Evolutionary conservation across 768 basidiomycete species (phyloP).

Genomic region (Mycena amicta): DNA sequence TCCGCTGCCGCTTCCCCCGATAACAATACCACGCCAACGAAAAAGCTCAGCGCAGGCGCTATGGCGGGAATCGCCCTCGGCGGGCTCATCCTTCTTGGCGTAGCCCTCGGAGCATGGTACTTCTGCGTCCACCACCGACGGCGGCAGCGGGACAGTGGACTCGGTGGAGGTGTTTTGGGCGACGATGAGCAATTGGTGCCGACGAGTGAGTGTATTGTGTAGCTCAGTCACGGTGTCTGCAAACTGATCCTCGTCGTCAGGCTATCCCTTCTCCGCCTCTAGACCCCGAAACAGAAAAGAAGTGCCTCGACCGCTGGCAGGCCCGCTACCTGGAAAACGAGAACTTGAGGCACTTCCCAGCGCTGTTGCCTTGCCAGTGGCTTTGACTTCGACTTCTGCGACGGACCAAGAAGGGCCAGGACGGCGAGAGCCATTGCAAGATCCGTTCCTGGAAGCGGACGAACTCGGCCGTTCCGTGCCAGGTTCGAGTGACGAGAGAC

Average conservation of each 20-base stretch:
- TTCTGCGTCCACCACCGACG: constrained; percentile 2
- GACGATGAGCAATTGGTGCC: not conserved
- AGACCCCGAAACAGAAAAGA: not conserved
- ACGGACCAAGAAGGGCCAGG: no score
- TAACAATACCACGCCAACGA: not conserved
- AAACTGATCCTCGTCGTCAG: not conserved
- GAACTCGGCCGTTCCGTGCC: constrained; percentile 4
- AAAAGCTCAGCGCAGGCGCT: constrained; percentile 8
- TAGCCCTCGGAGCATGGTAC: not conserved
- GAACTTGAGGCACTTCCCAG: not conserved
- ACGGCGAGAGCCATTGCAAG: constrained; percentile 12
- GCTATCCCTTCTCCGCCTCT: not conserved
- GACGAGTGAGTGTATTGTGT: not conserved
- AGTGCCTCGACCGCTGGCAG: constrained; percentile 13
- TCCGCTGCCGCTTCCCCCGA: not conserved
- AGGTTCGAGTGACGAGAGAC: constrained; percentile 11
- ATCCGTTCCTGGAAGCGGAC: constrained; percentile 18
- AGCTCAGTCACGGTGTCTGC: not conserved
- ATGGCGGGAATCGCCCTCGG: constrained; percentile 23
- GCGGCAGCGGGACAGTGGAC: not conserved
- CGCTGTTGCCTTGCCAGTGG: no score
- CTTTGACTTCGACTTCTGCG: no score
- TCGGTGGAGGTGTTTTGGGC: no score
- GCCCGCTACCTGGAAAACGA: constrained; percentile 19
- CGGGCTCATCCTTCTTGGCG: constrained; percentile 2